Conservation (phyloP, 202 grass and related monocot species). For the Carex arenaria region DNA sequence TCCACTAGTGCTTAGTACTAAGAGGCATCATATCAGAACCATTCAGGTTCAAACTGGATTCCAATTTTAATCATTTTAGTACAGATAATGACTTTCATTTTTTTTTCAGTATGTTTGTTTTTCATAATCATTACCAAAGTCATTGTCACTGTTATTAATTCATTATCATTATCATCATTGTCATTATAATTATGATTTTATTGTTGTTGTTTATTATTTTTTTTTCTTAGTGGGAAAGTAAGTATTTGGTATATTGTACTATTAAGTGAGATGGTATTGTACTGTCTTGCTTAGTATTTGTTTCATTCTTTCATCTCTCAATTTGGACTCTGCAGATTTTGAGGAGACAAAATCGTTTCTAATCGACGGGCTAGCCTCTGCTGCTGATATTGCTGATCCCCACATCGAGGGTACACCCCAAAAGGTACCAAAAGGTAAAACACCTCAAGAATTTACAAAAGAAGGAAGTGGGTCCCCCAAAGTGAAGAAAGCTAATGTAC, state of each 20-base stretch:
- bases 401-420: neutral
- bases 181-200: neutral
- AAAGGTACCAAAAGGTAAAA: neutral
- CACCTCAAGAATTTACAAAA: neutral
- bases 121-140: neutral
- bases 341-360: neutral
- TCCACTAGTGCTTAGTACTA: neutral
- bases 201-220: neutral
- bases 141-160: neutral
- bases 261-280: neutral
- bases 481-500: neutral
- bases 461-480: neutral
- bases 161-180: neutral
- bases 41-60: neutral
- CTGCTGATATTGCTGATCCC: neutral
- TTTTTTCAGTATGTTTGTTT: neutral
- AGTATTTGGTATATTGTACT: neutral
- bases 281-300: neutral
- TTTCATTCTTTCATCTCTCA: neutral
- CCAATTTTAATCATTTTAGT: neutral
- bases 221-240: neutral
- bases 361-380: neutral
- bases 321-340: conserved; percentile 6
- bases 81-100: neutral
- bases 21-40: neutral